Percentiles rank a stretch among this genome's conserved stretches.
Evolutionary conservation across 352 stramenopile genomes (phyloP).

Genomic region (Saprolegnia diclina): DNA sequence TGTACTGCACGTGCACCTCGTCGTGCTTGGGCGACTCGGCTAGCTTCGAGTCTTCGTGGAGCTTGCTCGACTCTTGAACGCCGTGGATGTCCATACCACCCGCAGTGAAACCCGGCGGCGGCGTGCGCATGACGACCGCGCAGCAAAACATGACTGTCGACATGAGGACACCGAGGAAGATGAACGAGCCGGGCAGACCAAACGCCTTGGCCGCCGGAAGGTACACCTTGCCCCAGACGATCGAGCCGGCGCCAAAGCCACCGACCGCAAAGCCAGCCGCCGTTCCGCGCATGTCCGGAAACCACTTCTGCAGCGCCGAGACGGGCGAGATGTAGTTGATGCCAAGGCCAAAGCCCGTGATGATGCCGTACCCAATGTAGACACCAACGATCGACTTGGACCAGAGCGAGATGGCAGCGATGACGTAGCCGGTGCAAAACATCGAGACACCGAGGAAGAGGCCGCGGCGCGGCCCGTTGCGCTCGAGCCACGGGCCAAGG

Average conservation of each 20-base stretch:
- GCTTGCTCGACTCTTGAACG: conserved; percentile 37
- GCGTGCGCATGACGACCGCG: conserved; percentile 42
- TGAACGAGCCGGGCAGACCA: conserved; percentile 44
- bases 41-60: conserved; percentile 39
- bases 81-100: conserved; percentile 57
- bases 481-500: conserved; percentile 55
- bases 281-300: conserved; percentile 62
- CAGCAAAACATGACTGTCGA: conserved; percentile 39
- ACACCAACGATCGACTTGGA: conserved; percentile 49
- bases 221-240: conserved; percentile 61
- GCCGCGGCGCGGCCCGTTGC: conserved; percentile 41
- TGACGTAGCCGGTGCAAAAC: conserved; percentile 50
- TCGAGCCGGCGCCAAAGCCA: conserved; percentile 48
- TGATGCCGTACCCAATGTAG: conserved; percentile 65
- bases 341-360: conserved; percentile 51
- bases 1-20: background rate
- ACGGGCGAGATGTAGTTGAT: conserved; percentile 68
- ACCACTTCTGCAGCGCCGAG: conserved; percentile 64
- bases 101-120: conserved; percentile 40
- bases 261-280: conserved; percentile 57
- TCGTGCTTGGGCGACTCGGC: conserved; percentile 30
- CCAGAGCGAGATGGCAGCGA: conserved; percentile 45
- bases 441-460: conserved; percentile 40
- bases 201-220: conserved; percentile 43
- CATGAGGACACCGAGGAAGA: conserved; percentile 45